Evolutionary conservation across 148 eudicot genomes (phyloP).

Genomic region (Mesembryanthemum crystallinum): DNA sequence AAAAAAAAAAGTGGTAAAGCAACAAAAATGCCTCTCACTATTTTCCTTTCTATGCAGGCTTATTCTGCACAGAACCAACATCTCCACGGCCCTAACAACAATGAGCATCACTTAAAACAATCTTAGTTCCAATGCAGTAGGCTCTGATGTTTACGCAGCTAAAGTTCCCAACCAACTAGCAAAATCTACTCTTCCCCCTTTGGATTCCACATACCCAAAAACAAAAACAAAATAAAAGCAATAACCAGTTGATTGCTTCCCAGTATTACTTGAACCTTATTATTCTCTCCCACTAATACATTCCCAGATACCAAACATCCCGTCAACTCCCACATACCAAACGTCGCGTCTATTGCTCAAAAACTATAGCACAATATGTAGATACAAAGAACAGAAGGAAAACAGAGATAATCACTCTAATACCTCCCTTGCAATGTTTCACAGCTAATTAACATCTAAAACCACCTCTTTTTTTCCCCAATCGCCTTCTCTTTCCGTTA

Average conservation of each 20-base stretch:
- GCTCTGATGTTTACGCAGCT: neutral
- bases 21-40: neutral
- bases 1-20: neutral
- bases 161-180: neutral
- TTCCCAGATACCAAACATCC: too few relatives aligned
- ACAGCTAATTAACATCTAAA: neutral
- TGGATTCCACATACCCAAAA: neutral
- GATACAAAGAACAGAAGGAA: too few relatives aligned
- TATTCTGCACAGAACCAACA: too few relatives aligned
- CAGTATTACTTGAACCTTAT: neutral
- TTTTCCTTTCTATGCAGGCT: too few relatives aligned
- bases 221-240: too few relatives aligned
- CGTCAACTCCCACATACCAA: neutral
- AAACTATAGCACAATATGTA: neutral
- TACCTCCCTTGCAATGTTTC: neutral
- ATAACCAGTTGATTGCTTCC: neutral
- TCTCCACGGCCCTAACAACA: neutral
- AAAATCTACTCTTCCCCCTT: neutral
- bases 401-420: too few relatives aligned
- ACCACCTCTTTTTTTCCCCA: neutral
- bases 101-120: neutral
- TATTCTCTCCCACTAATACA: neutral
- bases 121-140: neutral
- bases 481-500: too few relatives aligned
- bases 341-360: neutral